Base-by-base conservation (phyloP, 2,329 filamentous ascomycete species). In the Sphaceloma murrayae region DNA sequence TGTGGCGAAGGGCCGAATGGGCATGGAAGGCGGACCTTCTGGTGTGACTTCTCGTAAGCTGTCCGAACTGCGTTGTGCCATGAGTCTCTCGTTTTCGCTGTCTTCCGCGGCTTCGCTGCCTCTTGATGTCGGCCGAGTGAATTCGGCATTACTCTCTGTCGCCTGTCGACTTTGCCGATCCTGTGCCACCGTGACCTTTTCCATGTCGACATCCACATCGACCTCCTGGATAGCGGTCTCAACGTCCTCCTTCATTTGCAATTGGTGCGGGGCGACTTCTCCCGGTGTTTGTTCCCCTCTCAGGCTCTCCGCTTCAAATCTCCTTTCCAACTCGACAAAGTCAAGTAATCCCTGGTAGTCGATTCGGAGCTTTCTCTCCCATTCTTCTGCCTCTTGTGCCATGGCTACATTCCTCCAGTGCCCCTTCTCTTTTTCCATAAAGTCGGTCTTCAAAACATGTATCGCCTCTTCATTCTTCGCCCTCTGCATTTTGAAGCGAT, bases 261-360 rank as follows among this genome's bases (percentile, higher is more conserved):
- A n/a, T n/a, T n/a, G n/a, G n/a, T n/a, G n/a, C n/a, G n/a, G n/a
- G n/a, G n/a, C n/a, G n/a, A n/a, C n/a, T 58, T 59, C 61, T 58
- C 62, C 53, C 34, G 36, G 10, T n/a, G 19, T 40, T 16, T 26
- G 16, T 11, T 26, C 19, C n/a, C 36, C 18, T 26, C 18, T 40
- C 13, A 26, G 11, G 11, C 14, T 11, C 10, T 45, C 46, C 6
- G 46, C 8, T 10, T 45, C 46, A n/a, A 87, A 72, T 39, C 77
- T 71, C 58, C 81, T 86, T 59, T 89, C 83, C 45, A 82, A 73
- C 56, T 84, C 76, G 58, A 88, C 68, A 60, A 85, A 88, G 22
- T 87, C 80, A 36, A 86, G 70, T 56, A 82, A 75, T 48, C 86
- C 82, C 50, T 81, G 70, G 0, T 82, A 80, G 5, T 80, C 74